Evolutionary conservation across 257 asterid genomes (phyloP), one percentile per base, ranked within the genome.

Genomic region (Plantago elongata): DNA sequence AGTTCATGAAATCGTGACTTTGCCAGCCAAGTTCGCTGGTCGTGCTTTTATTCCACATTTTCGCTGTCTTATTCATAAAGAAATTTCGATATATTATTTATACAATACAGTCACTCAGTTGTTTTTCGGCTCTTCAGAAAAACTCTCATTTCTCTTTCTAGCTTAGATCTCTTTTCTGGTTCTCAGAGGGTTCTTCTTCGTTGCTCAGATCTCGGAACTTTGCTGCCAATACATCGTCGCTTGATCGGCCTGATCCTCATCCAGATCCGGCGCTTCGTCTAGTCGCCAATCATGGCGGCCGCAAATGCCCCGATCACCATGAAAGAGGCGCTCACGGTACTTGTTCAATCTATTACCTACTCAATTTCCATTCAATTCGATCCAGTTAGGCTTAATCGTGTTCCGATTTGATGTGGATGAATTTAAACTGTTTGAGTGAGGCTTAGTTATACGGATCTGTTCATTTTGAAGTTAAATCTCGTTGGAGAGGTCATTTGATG

Each of bases 241-340:
- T 69, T 42, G 68, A 51, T 67, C 63, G 6, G 40, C 27, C 60
- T 68, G 72, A 61, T 76, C 74, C 45, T 22, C 61, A 70, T 51
- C 44, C 79, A 75, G 94, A 89, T 89, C 94, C 82, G 72, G 79
- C 68, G 68, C 72, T 72, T 34, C 84, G 76, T 75, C 40, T 49
- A 51, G 71, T 78, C 80, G 74, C 78, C 76, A 76, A 67, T 65
- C 93, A 92, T 92, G 99, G 99, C 99, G 83, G 96, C 99, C 70
- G 96, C 97, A 50, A 92, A 81, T 73, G 99, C 99, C 72, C 99
- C 99, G 88, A 92, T 92, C 90, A 86, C 93, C 69, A 92, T 92
- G 99, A 88, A 89, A 64, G 99, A 92, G 73, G 63, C 92, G 63
- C 95, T 92, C 40, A 88, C 99, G 97, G 99, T 92, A 77, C 30